These are phyloP conservation scores for Endogone sp. DNA, from an alignment of 192 early-diverging fungal species.

Conservation along the genomic window DNA sequence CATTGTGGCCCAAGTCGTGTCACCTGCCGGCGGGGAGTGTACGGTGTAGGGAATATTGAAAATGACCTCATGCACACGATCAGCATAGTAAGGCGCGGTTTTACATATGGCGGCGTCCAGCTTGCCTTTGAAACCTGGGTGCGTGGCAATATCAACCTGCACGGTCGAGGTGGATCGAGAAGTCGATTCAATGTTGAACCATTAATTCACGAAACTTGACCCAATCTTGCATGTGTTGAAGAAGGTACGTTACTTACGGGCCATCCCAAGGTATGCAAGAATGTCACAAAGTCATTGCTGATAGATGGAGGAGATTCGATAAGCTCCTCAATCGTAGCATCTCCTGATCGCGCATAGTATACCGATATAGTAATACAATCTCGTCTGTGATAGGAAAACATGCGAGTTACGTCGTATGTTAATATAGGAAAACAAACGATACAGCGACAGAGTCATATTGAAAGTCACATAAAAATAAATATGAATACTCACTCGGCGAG, in stretches of 20 bases:
- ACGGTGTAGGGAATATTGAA: conserved; percentile 71
- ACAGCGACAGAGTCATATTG: too few relatives aligned
- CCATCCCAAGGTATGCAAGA: conserved; percentile 69
- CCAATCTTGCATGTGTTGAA: background rate
- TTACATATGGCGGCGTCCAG: conserved; percentile 46
- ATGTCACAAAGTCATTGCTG: conserved; percentile 61
- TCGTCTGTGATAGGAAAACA: conserved; percentile 37
- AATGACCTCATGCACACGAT: conserved; percentile 60
- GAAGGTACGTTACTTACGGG: conserved; percentile 40
- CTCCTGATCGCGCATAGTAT: conserved; percentile 57
- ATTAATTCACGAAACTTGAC: too few relatives aligned
- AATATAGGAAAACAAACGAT: too few relatives aligned
- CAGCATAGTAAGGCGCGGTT: conserved; percentile 68
- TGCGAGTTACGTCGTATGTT: too few relatives aligned
- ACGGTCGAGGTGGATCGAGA: background rate
- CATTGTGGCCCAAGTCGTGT: background rate
- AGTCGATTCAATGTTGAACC: too few relatives aligned
- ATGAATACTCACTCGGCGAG: conserved; percentile 60
- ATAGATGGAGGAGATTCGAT: conserved; percentile 37
- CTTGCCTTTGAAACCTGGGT: conserved; percentile 63
- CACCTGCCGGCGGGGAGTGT: conserved; percentile 8
- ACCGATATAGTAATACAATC: conserved; percentile 67
- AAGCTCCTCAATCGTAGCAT: conserved; percentile 45
- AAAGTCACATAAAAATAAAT: too few relatives aligned
- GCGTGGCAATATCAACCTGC: conserved; percentile 49